These are phyloP conservation scores for Epichloe baconii DNA, from an alignment of 2,329 filamentous ascomycete species.

Conservation along the genomic window DNA sequence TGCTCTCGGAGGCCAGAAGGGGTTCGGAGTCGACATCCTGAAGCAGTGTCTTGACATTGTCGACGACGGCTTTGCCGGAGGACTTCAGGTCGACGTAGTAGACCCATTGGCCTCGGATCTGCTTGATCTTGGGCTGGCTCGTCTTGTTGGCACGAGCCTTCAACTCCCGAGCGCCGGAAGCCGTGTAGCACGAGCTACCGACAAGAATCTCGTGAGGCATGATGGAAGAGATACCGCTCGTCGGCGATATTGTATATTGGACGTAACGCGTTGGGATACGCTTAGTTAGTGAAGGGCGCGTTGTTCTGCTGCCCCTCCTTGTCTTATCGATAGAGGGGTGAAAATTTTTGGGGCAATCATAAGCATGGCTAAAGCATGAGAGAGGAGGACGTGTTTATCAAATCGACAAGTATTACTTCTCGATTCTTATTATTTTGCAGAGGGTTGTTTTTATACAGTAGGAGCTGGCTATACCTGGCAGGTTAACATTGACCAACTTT, in stretches of 20 bases:
- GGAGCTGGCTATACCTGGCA: no score
- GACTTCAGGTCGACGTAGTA: conserved; percentile 54
- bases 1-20: conserved; percentile 14
- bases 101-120: conserved; percentile 41
- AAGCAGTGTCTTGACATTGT: conserved; percentile 34
- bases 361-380: no score
- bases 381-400: no score
- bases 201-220: conserved; percentile 25
- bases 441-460: no score
- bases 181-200: conserved; percentile 36
- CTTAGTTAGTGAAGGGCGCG: neutral
- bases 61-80: conserved; percentile 28
- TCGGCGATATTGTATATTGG: neutral
- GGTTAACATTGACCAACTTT: no score
- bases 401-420: no score
- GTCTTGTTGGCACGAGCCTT: conserved; percentile 30
- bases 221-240: conserved; percentile 8
- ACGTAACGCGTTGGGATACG: neutral
- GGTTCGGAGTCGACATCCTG: conserved; percentile 23
- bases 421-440: no score
- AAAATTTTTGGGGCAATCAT: conserved; percentile 9
- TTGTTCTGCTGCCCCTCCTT: conserved; percentile 7
- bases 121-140: conserved; percentile 30
- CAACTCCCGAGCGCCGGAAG: conserved; percentile 30
- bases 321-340: conserved; percentile 9